Evolutionary conservation across 2,329 filamentous ascomycete species (phyloP).

Genomic region (Exophiala aquamarina): DNA sequence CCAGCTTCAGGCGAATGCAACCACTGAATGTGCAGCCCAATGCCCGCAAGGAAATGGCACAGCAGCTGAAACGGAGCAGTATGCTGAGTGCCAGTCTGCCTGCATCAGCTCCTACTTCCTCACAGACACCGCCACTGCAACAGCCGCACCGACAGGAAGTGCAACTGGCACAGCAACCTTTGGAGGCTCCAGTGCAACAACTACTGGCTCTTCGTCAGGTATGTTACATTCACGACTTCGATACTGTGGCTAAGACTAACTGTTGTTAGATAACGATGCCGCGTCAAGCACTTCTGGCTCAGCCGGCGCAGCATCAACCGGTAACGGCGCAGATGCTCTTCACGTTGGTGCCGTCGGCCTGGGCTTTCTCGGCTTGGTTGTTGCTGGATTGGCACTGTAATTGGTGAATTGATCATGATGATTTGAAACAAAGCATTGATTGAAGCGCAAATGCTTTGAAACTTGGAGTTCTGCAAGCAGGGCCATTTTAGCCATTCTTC

Average conservation of each 20-base stretch:
- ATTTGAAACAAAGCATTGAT: no score
- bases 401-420: neutral
- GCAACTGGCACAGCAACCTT: constrained; percentile 26
- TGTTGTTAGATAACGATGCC: constrained; percentile 4
- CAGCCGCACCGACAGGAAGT: constrained; percentile 26
- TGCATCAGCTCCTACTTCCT: constrained; percentile 54
- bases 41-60: constrained; percentile 56
- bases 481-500: no score
- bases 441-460: no score
- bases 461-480: constrained; percentile 1
- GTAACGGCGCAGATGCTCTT: constrained; percentile 15
- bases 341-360: constrained; percentile 17
- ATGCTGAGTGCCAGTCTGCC: constrained; percentile 47
- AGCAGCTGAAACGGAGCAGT: constrained; percentile 45
- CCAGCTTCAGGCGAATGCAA: constrained; percentile 50
- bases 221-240: constrained; percentile 6
- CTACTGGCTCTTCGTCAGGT: constrained; percentile 23
- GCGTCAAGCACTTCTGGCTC: constrained; percentile 17
- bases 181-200: constrained; percentile 22
- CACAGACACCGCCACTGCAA: constrained; percentile 30
- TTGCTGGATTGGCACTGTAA: constrained; percentile 26
- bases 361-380: constrained; percentile 25
- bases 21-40: constrained; percentile 51
- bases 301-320: constrained; percentile 10
- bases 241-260: neutral